Conservation (phyloP, 1,139 yeast genomes). For the Waltiozyma sp. region DNA sequence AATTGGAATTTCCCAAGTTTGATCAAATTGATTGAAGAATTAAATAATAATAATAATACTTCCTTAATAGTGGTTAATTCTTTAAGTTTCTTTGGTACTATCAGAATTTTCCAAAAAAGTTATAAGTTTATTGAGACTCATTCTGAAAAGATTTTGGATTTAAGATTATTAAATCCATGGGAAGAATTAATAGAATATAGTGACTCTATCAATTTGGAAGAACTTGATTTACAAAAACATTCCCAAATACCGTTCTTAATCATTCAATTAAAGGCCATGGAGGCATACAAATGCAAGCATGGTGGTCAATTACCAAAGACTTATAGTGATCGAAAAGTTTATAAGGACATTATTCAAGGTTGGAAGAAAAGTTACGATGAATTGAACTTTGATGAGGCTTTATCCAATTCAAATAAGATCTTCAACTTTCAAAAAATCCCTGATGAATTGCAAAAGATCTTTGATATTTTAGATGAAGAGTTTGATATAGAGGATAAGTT, state of each 20-base stretch:
- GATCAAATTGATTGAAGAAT: slow-evolving; percentile 29
- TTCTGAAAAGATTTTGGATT: slow-evolving; percentile 50
- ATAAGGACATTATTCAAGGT: slow-evolving; percentile 29
- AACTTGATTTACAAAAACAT: slow-evolving; percentile 39
- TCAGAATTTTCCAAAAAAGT: slow-evolving; percentile 40
- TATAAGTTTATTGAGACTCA: slow-evolving; percentile 70
- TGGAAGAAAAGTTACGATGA: slow-evolving; percentile 31
- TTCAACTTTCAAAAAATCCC: slow-evolving; percentile 19
- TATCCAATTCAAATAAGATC: slow-evolving; percentile 45
- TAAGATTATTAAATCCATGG: slow-evolving; percentile 74
- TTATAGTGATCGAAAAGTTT: slow-evolving; percentile 35
- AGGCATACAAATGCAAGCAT: slow-evolving; percentile 30
- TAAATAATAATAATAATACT: slow-evolving; percentile 32
- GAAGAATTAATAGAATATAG: slow-evolving; percentile 45
- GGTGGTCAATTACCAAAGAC: slow-evolving; percentile 28
- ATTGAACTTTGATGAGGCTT: slow-evolving; percentile 66
- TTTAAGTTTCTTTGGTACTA: slow-evolving; percentile 59
- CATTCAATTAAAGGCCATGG: slow-evolving; percentile 46
- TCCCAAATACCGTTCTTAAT: slow-evolving; percentile 70
- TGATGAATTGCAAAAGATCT: slow-evolving; percentile 21
- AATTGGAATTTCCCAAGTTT: slow-evolving; percentile 17
- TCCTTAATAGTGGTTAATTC: slow-evolving; percentile 46
- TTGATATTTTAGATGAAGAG: slow-evolving; percentile 17
- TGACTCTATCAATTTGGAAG: slow-evolving; percentile 37
- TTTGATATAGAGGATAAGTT: slow-evolving; percentile 22